Base-by-base conservation (phyloP, 768 basidiomycete genomes). In the Kwoniella botswanensis region DNA sequence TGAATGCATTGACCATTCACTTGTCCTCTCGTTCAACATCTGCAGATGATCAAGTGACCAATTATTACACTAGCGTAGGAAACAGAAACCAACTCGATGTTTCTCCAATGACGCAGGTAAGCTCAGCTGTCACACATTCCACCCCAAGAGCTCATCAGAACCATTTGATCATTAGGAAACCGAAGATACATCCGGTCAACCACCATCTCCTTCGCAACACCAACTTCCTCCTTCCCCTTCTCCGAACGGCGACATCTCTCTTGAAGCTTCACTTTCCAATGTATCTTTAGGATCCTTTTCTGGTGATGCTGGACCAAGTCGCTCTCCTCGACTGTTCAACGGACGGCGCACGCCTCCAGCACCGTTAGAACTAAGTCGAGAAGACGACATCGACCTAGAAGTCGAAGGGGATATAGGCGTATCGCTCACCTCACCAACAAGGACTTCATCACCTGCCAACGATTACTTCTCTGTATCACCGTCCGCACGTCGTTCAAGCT, bases 391-490 rank as follows among this genome's bases (percentile, higher is more conserved):
- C 15, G 68, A 63, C n/a, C 17, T 56, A 21, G 63, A 64, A 21
- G 43, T 53, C 15, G 68, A 58, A 26, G 68, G 63, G 5, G 68
- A 70, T 54, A 65, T 64, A 13, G 68, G 67, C 11, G 67, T 68
- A 22, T 56, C 60, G 2, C 22, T 56, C 12, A 56, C 67, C 0
- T 63, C 60, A 5, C 67, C 67, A 21, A 61, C 67, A 55, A 53
- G 67, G 17, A 22, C 60, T 2, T 62, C 67, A 24, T 68, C 67
- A 15, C 67, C 67, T 46, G 9, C 43, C 17, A 35, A 57, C 26
- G 65, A 67, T 22, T 44, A 59, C 53, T 56, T 56, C 65, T 35
- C 54, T 57, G 54, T 26, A 21, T 4, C 55, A 3, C 35, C 56
- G 0, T 58, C 56, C 2, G 17, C 18, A 46, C 7, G 57, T 12